phyloP scores from a whole-genome alignment of 805 yeast species.

The Zygosaccharomyces bailii region DNA sequence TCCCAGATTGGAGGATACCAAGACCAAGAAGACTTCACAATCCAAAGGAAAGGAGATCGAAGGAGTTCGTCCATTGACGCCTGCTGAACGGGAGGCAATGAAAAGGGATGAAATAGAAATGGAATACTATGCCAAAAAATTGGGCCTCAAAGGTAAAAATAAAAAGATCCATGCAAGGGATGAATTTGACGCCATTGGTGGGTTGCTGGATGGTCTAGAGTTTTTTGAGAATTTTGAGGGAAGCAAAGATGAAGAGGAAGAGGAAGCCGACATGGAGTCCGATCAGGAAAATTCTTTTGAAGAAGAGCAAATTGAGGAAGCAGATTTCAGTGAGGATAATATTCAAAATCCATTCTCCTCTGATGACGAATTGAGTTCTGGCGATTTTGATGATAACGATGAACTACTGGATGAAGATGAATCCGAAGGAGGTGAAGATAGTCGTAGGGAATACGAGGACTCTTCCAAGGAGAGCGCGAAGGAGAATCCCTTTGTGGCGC shows the following conservation, averaged over 20 bases:
- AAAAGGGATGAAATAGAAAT: conserved; percentile 72
- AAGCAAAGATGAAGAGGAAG: conserved; percentile 33
- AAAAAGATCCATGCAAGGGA: conserved; percentile 45
- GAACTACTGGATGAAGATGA: conserved; percentile 34
- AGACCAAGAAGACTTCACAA: conserved; percentile 14
- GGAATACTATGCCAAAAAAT: conserved; percentile 74
- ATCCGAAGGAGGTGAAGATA: conserved; percentile 29
- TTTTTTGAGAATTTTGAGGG: conserved; percentile 39
- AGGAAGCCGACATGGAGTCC: conserved; percentile 23
- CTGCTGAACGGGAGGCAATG: conserved; percentile 48
- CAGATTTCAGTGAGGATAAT: conserved; percentile 28
- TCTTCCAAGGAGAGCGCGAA: conserved; percentile 34
- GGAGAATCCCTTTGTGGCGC: conserved; percentile 78
- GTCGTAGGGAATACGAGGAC: conserved; percentile 16
- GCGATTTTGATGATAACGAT: conserved; percentile 43
- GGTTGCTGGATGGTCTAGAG: conserved; percentile 67
- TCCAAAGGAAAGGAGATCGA: conserved; percentile 11
- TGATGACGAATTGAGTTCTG: conserved; percentile 43
- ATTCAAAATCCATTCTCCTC: conserved; percentile 38
- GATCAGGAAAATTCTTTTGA: conserved; percentile 30
- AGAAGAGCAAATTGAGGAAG: conserved; percentile 34
- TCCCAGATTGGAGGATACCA: conserved; percentile 26
- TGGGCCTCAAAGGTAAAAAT: conserved; percentile 61
- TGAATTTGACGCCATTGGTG: conserved; percentile 77
- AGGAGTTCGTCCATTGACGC: conserved; percentile 30